Evolutionary conservation across 2,329 filamentous ascomycete species (phyloP).

Genomic region (Fusarium equiseti): DNA sequence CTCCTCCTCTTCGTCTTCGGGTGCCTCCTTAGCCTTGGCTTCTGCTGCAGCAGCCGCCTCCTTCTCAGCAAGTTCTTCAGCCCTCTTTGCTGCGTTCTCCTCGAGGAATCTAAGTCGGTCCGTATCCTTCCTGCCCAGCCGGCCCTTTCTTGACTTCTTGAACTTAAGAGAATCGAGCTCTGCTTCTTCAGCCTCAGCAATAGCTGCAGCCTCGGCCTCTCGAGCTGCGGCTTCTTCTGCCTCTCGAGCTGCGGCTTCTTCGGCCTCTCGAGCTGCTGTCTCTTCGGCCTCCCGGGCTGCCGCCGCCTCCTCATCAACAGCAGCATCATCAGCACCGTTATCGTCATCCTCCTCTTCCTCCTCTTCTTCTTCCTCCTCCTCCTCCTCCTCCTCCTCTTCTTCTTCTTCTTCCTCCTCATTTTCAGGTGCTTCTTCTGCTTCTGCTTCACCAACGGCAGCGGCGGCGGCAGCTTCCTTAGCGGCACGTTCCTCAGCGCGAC

Average conservation of each 20-base stretch:
- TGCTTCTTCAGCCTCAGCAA: constrained; percentile 29
- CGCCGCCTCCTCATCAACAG: neutral
- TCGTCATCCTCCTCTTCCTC: neutral
- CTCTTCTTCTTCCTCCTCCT: constrained; percentile 10
- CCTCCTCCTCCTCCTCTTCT: neutral
- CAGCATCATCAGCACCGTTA: neutral
- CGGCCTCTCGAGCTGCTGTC: constrained; percentile 31
- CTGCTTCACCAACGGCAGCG: constrained; percentile 31
- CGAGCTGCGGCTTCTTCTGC: constrained; percentile 37
- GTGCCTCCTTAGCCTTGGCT: constrained; percentile 12
- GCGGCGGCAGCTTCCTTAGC: constrained; percentile 18
- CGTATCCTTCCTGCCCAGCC: constrained; percentile 43
- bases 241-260: constrained; percentile 39
- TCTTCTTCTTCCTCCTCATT: constrained; percentile 45
- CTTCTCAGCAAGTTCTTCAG: constrained; percentile 40
- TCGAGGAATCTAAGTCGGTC: constrained; percentile 38
- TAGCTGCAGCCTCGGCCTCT: constrained; percentile 45
- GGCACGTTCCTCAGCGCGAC: constrained; percentile 45
- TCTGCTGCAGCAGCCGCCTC: constrained; percentile 36
- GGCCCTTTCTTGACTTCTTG: constrained; percentile 44
- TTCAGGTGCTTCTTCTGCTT: constrained; percentile 9
- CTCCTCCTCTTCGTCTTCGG: constrained; percentile 15
- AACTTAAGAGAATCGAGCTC: constrained; percentile 34
- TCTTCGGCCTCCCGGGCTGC: constrained; percentile 35
- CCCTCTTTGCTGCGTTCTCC: constrained; percentile 33